Evolutionary conservation across 192 early-diverging fungal genomes (phyloP).

Genomic region (Backusella tuberculispora): DNA sequence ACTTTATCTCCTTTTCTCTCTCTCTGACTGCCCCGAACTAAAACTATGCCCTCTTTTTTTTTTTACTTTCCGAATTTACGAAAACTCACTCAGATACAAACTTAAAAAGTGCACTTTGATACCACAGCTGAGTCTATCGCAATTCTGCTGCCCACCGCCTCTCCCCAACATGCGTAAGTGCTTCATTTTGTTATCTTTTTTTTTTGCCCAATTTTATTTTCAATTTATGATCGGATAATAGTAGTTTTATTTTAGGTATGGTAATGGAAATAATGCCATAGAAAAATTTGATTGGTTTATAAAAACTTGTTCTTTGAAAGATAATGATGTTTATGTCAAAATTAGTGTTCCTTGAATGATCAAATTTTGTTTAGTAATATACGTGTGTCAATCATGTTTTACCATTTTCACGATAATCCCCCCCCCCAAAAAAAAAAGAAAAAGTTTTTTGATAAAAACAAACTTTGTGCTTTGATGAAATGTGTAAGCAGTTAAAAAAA

Average conservation of each 20-base stretch:
- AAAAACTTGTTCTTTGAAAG: background rate
- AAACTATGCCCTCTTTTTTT: background rate
- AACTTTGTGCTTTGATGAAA: no score
- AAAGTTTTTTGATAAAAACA: background rate
- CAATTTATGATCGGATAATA: background rate
- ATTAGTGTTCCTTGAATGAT: background rate
- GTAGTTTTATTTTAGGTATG: background rate
- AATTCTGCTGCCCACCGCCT: background rate
- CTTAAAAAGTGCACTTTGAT: background rate
- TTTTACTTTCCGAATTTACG: background rate
- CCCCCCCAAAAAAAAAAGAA: background rate
- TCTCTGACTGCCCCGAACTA: background rate
- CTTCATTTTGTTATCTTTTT: background rate
- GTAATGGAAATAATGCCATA: background rate
- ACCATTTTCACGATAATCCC: background rate
- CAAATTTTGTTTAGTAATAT: background rate
- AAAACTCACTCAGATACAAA: background rate
- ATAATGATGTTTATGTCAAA: background rate
- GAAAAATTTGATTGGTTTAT: background rate
- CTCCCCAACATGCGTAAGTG: background rate
- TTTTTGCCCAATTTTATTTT: background rate
- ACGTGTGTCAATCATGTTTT: background rate
- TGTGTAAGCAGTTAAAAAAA: background rate
- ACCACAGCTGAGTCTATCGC: background rate
- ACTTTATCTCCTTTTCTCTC: conserved; percentile 2